Conservation (phyloP, 1,284 basidiomycete genomes). For the Heliocybe sulcata region DNA sequence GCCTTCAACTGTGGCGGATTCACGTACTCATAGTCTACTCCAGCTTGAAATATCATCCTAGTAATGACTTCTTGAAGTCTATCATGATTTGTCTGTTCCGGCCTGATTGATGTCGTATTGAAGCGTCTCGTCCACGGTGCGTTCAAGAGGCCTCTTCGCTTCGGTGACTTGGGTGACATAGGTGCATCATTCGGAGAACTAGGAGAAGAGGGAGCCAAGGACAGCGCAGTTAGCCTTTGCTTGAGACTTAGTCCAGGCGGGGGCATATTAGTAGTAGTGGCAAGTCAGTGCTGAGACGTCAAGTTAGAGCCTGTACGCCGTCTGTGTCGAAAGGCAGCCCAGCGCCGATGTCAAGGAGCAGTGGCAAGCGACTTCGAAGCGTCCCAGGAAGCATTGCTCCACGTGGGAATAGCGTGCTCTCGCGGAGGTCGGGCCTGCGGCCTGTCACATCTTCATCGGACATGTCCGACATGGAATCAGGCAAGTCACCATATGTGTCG, state of each 20-base stretch:
- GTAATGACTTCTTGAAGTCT: slow-evolving; percentile 58
- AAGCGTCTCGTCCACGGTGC: slow-evolving; percentile 11
- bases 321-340: no score
- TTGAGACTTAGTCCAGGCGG: slow-evolving; percentile 19
- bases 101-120: slow-evolving; percentile 9
- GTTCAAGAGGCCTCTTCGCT: slow-evolving; percentile 17
- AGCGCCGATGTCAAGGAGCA: no score
- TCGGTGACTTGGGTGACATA: slow-evolving; percentile 13
- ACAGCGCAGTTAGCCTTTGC: slow-evolving; percentile 21
- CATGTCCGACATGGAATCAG: no score
- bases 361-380: no score
- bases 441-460: no score
- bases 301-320: no score
- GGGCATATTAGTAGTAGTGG: slow-evolving; percentile 11
- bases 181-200: slow-evolving; percentile 11
- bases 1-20: slow-evolving; percentile 1
- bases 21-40: slow-evolving; percentile 78
- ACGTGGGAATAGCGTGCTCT: no score
- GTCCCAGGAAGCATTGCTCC: no score
- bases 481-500: no score
- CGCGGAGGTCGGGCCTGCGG: no score
- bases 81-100: slow-evolving; percentile 25
- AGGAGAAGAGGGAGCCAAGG: slow-evolving; percentile 10
- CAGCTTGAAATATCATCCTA: slow-evolving; percentile 78
- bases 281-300: background rate